Base-by-base conservation (phyloP, 2,329 filamentous ascomycete genomes). In the Alternaria sp. region DNA sequence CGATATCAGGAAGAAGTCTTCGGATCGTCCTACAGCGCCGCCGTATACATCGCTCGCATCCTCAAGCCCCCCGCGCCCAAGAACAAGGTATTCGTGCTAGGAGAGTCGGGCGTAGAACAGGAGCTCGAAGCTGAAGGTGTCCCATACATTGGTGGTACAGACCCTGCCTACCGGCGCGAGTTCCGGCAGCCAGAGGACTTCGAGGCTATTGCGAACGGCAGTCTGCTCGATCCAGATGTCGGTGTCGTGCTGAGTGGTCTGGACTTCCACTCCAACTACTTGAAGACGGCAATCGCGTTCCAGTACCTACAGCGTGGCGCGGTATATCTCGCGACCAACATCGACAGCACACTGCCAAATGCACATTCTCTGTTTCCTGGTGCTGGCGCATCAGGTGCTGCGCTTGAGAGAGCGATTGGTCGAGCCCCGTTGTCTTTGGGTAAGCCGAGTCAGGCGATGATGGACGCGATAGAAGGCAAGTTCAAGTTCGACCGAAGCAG, bases 371-470 rank as follows among this genome's bases (percentile, higher is more conserved):
- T 99, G 68, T 98, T 99, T 81, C 94, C 96, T 2, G 96, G 96
- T 7, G 96, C 96, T 1, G 96, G 96, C 1, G 91, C 92, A 2
- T 90, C 93, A 67, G 90, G 90, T 54, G 89, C 92, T 25, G 93
- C 94, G 2, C 82, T 99, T 63, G 85, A 90, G 58, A 91, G 91
- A 67, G 82, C 83, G 5, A 82, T 82, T 18, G 86, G 86, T 4
- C 82, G 88, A 77, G 85, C 91, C 73, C 95, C 96, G 1, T 81
- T 93, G 30, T 89, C 92, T 4, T 83, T 98, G 44, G 96, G 96
- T 1, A 99, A 99, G 83, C 96, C 96, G 4, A 97, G 93, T 78
- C 94, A 97, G 83, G 95, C 95, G 5, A 99, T 99, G 96, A 97
- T 99, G 95, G 95, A 98, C 79, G 94, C 96, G 4, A 92, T 99